Evolutionary conservation across 495 filamentous ascomycete species (phyloP).

Genomic region (Podospora didyma): DNA sequence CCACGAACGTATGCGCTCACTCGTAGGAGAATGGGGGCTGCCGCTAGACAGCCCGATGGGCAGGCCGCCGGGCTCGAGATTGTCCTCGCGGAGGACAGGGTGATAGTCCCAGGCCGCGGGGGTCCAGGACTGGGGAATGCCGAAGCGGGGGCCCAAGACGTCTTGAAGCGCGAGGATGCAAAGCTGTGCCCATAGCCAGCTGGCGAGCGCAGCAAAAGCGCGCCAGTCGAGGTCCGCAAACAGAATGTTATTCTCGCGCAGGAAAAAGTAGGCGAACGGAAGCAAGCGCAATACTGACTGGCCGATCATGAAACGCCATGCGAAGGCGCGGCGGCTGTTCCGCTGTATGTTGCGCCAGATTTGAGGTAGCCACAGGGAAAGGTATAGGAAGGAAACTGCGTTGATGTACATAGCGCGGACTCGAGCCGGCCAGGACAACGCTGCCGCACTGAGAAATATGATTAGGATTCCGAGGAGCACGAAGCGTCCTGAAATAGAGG

Average conservation of each 20-base stretch:
- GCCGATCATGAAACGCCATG: slow-evolving; percentile 84
- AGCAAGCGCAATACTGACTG: slow-evolving; percentile 71
- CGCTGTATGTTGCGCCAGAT: slow-evolving; percentile 86
- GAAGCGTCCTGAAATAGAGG: slow-evolving; percentile 75
- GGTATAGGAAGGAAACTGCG: slow-evolving; percentile 61
- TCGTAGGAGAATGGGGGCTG: slow-evolving; percentile 25
- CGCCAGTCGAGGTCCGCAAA: slow-evolving; percentile 67
- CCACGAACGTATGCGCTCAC: slow-evolving; percentile 25
- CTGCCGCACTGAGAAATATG: slow-evolving; percentile 71
- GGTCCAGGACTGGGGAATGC: slow-evolving; percentile 61
- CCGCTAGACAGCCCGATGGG: slow-evolving; percentile 60
- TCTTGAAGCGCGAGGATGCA: slow-evolving; percentile 74
- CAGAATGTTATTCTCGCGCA: slow-evolving; percentile 67
- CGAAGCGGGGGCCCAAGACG: slow-evolving; percentile 77
- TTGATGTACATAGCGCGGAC: slow-evolving; percentile 69
- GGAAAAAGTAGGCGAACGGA: slow-evolving; percentile 81
- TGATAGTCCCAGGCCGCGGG: slow-evolving; percentile 93
- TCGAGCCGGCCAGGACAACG: slow-evolving; percentile 68
- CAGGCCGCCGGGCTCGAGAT: slow-evolving; percentile 69
- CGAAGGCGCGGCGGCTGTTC: slow-evolving; percentile 82
- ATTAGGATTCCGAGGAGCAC: slow-evolving; percentile 65
- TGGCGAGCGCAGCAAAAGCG: slow-evolving; percentile 57
- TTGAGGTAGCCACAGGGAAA: slow-evolving; percentile 90
- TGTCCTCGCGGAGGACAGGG: slow-evolving; percentile 80
- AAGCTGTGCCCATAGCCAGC: slow-evolving; percentile 93